Evolutionary conservation across 106 monocot species (phyloP), one percentile per base, ranked within the genome.

Genomic region (Apostasia ramifera): DNA sequence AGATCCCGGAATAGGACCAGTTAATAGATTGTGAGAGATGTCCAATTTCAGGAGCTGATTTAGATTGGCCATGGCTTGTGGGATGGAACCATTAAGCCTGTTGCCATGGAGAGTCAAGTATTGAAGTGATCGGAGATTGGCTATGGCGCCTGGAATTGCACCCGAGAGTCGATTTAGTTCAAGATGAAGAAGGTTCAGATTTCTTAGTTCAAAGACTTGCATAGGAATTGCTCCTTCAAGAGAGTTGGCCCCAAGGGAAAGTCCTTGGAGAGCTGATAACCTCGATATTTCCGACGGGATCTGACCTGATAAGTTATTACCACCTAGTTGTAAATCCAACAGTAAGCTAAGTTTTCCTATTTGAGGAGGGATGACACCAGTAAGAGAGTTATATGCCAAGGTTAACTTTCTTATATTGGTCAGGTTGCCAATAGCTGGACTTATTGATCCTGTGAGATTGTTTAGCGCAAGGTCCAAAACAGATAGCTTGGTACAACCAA

Each of bases 21-120:
- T 75, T 47, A 94, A 67, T 5, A 61, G 70, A 74, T 94, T 94
- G 78, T 85, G 69, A 2, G 94, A 94, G 26, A 94, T 78, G 72
- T 94, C 94, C 14, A 90, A 51, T 8, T 55, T 62, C 66, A 94
- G 44, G 0, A 94, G 84, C 5, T 73, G 50, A 50, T 47, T 68
- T 9, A 94, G 71, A 40, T 70, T 76, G 13, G 50, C 67, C 74
- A 94, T 68, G 43, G 80, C 43, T 53, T 5, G 61, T n/a, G 94
- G 94, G 13, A 94, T 79, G 6, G 90, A 76, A 42, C 85, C 94
- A 70, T 71, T 87, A 48, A 94, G 73, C 75, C 67, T 71, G 87
- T 94, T 94, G 1, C 79, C 81, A 39, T 76, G 75, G 46, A 94
- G 78, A 67, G 87, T 82, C 7, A 94, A 73, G 65, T 76, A 57